Base-by-base conservation (phyloP, 176 grass and related monocot genomes). In the Bonia amplexicaulis region DNA sequence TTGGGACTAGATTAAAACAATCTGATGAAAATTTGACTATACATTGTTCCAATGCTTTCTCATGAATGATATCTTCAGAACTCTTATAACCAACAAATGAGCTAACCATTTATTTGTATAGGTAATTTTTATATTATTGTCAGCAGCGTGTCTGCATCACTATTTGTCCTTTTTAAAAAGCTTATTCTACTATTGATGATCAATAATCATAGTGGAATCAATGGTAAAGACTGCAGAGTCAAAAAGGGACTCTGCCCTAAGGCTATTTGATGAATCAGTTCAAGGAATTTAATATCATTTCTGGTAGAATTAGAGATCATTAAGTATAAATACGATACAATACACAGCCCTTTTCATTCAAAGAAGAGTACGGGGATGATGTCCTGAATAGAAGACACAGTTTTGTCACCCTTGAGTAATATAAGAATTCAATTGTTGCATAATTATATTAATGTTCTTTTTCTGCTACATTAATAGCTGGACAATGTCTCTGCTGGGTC, bases 401-500 rank as follows among this genome's bases (percentile, higher is more conserved):
- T 73, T 31, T 76, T 71, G 62, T 72, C 48, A 54, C 6, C 49
- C 40, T 67, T 20, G 55, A 46, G 12, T 41, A 39, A 48, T 73
- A 55, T 35, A 39, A 35, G 17, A 23, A 74, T 74, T 49, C 26
- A 15, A n/a, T 58, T 20, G 16, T 68, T 90, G 69, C 17, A 68
- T 41, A 65, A 77, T 59, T 39, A 25, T 80, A 40, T 25, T 87
- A 63, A 71, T 87, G 17, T 89, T 70, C 27, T 27, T 72, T 86
- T 69, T 80, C 65, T 77, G 33, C 29, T 77, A 29, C 40, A 80
- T 87, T 77, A 79, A 88, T 87, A 98, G 96, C 89, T 98, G 70
- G 93, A 98, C 73, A 98, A 98, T 88, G 90, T 98, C 16, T 98
- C 93, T 89, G 89, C 90, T 78, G 96, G 96, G 26, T 84, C 85